phyloP scores from a whole-genome alignment of 1,139 yeast species.

The Candida pseudocylindracea region DNA sequence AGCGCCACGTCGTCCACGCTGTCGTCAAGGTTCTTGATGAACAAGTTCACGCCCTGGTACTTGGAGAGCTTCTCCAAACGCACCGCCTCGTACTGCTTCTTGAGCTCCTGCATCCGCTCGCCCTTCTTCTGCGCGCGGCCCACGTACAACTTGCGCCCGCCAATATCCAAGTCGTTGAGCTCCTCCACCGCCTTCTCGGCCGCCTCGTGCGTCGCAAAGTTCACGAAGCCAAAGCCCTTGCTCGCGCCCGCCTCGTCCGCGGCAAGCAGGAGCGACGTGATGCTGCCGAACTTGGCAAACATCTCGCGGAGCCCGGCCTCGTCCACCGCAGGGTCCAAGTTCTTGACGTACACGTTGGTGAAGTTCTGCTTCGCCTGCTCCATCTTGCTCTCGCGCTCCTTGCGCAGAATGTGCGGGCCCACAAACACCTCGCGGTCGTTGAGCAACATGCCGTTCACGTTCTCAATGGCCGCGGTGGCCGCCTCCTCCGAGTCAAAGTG shows the following conservation, averaged over 20 bases:
- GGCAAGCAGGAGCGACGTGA: conserved; percentile 73
- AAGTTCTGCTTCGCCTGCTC: conserved; percentile 84
- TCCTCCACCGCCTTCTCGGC: conserved; percentile 87
- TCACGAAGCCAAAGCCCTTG: conserved; percentile 91
- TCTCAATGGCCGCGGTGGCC: conserved; percentile 89
- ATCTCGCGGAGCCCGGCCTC: conserved; percentile 57
- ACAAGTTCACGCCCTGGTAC: conserved; percentile 95
- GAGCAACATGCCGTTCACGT: conserved; percentile 95
- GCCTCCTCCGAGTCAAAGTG: conserved; percentile 90
- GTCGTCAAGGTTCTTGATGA: conserved; percentile 92
- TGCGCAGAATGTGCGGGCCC: conserved; percentile 82
- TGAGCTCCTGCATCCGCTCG: conserved; percentile 93
- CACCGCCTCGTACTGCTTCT: conserved; percentile 84
- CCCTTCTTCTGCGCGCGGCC: conserved; percentile 99
- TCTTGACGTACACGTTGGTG: conserved; percentile 91
- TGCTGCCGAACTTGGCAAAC: conserved; percentile 54
- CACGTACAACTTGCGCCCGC: conserved; percentile 74
- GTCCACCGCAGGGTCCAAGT: conserved; percentile 50
- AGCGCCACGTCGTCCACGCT: conserved; percentile 77
- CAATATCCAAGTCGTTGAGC: conserved; percentile 70
- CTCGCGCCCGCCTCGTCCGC: conserved; percentile 76
- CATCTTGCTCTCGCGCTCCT: conserved; percentile 88
- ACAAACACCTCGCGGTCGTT: conserved; percentile 94
- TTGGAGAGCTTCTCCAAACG: conserved; percentile 84
- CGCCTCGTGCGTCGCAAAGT: conserved; percentile 68